phyloP scores from a whole-genome alignment of 441 rosid species.

The Codiaeum variegatum region DNA sequence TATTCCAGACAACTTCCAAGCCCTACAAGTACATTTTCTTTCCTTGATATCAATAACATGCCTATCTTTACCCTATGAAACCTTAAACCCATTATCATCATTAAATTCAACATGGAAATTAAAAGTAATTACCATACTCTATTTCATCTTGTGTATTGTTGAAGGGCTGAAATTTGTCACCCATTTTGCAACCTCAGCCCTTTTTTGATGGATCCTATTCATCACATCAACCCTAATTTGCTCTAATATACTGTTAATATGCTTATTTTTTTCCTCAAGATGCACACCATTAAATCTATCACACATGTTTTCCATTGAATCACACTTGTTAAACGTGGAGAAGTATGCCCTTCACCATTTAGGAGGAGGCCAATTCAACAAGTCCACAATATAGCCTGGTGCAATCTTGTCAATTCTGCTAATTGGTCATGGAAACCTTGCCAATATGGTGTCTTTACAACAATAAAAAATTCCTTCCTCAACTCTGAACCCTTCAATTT shows the following conservation, averaged over 20 bases:
- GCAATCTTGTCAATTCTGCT: neutral
- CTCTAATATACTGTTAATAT: neutral
- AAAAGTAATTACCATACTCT: neutral
- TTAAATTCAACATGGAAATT: neutral
- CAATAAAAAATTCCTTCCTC: neutral
- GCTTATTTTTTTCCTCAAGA: neutral
- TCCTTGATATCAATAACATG: neutral
- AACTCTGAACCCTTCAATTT: neutral
- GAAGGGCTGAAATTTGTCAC: neutral
- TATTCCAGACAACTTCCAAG: neutral
- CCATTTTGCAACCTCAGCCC: neutral
- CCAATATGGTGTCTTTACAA: neutral
- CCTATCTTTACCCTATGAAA: fast-evolving
- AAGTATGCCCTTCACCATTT: neutral
- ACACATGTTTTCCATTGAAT: neutral
- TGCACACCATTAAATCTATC: neutral
- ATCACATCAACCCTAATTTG: neutral
- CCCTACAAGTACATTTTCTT: neutral
- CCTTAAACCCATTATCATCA: neutral
- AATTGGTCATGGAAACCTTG: neutral
- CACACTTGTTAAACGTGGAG: neutral
- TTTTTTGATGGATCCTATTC: neutral
- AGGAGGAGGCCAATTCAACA: neutral
- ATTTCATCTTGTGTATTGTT: neutral
- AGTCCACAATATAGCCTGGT: neutral